Evolutionary conservation across 768 basidiomycete species (phyloP).

Genomic region (Trametes meyenii): DNA sequence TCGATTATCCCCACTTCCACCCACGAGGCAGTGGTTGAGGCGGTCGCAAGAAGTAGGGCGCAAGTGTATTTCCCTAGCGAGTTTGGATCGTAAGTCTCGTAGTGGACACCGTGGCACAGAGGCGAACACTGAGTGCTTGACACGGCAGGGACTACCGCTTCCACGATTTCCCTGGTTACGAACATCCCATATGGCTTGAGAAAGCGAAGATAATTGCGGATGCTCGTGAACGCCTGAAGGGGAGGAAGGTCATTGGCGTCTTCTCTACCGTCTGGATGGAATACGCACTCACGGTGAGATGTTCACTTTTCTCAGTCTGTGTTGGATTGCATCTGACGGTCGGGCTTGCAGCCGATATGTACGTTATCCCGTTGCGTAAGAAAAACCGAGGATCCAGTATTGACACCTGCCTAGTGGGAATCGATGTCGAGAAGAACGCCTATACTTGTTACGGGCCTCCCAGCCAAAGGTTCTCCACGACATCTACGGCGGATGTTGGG

Average conservation of each 20-base stretch:
- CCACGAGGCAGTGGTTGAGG: conserved; percentile 14
- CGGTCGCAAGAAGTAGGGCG: conserved; percentile 3
- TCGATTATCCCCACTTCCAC: not conserved
- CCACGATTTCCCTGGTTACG: conserved; percentile 24
- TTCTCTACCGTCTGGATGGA: conserved; percentile 21
- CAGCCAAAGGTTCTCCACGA: conserved; percentile 13
- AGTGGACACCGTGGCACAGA: not conserved
- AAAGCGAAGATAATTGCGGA: conserved; percentile 14
- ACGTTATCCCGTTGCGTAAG: not conserved
- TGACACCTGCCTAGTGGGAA: conserved; percentile 23
- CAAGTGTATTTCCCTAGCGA: conserved; percentile 29
- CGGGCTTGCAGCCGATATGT: not conserved
- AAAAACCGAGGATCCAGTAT: not conserved
- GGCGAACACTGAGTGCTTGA: not conserved
- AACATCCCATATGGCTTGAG: conserved; percentile 11
- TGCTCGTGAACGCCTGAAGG: conserved; percentile 2
- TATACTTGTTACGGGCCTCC: conserved; percentile 28
- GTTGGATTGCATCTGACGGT: too few species aligned
- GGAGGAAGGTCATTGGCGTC: conserved; percentile 21
- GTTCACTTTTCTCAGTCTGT: not conserved
- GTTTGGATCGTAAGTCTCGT: conserved; percentile 25
- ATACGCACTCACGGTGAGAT: not conserved
- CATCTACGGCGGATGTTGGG: conserved; percentile 26
- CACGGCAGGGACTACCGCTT: conserved; percentile 21
- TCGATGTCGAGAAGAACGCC: conserved; percentile 24